phyloP scores from a whole-genome alignment of 257 asterid species.

The Datura wrightii region DNA sequence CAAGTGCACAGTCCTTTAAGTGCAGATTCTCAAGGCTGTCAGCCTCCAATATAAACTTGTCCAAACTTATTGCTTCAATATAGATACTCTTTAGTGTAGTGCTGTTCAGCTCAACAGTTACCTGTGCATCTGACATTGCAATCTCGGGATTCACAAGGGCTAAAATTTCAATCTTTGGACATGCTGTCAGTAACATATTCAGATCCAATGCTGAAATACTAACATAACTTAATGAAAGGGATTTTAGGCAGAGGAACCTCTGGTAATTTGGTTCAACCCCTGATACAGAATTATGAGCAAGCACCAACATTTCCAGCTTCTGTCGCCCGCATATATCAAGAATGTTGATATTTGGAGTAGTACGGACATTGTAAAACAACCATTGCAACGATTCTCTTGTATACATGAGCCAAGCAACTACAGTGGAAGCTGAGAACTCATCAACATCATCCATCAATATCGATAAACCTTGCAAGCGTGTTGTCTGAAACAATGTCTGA shows the following conservation, averaged over 20 bases:
- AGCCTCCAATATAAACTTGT: slow-evolving; percentile 79
- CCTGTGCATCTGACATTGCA: slow-evolving; percentile 80
- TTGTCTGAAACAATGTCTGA: slow-evolving; percentile 75
- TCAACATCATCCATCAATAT: slow-evolving; percentile 84
- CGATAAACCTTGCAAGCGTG: slow-evolving; percentile 65
- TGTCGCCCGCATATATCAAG: slow-evolving; percentile 88
- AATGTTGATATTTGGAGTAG: slow-evolving; percentile 72
- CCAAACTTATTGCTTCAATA: slow-evolving; percentile 82
- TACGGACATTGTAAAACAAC: slow-evolving; percentile 74
- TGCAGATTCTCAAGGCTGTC: slow-evolving; percentile 83
- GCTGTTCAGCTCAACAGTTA: slow-evolving; percentile 71
- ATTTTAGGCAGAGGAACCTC: slow-evolving; percentile 69
- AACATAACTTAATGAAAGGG: slow-evolving; percentile 78
- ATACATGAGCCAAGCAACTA: slow-evolving; percentile 91
- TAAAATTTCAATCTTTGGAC: slow-evolving; percentile 68
- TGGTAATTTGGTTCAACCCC: slow-evolving; percentile 85
- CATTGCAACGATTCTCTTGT: slow-evolving; percentile 73
- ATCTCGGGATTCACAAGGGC: slow-evolving; percentile 72
- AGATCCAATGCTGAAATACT: slow-evolving; percentile 81
- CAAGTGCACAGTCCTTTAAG: slow-evolving; percentile 78
- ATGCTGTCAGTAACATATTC: slow-evolving; percentile 70
- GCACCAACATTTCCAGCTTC: slow-evolving; percentile 74
- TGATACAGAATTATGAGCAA: slow-evolving; percentile 74
- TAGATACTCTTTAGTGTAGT: slow-evolving; percentile 70
- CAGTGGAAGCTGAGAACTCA: slow-evolving; percentile 78